These are phyloP conservation scores for rapeseed (Brassica napus) DNA, from an alignment of 345 rosid species.

Conservation along the genomic window Da-Ae NC_063435.1:26205501-26206000, in stretches of 20 bases:
- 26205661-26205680: background rate
- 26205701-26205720: constrained; percentile 1
- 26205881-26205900: background rate
- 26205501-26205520: background rate
- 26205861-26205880: background rate
- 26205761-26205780: background rate
- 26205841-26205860: background rate
- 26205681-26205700: background rate
- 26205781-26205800: constrained; percentile 13
- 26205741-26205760: constrained; percentile 7
- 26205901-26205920: background rate
- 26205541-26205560: no score
- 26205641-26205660: background rate
- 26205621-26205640: background rate
- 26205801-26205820: background rate
- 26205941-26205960: background rate
- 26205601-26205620: background rate
- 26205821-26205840: background rate
- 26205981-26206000: background rate
- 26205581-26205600: background rate
- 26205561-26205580: background rate
- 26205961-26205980: background rate
- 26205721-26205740: background rate
- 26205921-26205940: background rate
- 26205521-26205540: no score